Evolutionary conservation across 2,329 filamentous ascomycete species (phyloP), one percentile per base, ranked within the genome.

Genomic region (Aspergillus phoenicis): DNA sequence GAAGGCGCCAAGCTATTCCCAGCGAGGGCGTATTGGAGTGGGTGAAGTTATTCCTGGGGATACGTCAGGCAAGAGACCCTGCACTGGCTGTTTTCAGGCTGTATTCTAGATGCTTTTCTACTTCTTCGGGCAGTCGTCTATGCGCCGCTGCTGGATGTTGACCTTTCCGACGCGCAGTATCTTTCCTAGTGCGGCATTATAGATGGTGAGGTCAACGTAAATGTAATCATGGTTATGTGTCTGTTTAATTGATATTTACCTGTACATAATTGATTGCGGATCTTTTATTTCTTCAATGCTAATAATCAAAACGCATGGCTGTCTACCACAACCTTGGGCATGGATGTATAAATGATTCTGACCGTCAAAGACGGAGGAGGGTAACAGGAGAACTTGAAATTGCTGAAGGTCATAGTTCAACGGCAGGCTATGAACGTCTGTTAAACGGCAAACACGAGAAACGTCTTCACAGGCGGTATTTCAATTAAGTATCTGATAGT

Each of bases 161-260:
- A 47, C 26, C 28, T 56, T 33, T 47, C 33, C 53, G 39, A 47
- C 39, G 30, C 30, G 43, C 41, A 38, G 38, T 47, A 36, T 39
- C 52, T 62, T 51, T 65, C 45, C 49, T 51, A 58, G 55, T 62
- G n/a, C 56, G 62, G 57, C 60, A 61, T 66, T 57, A 66, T 66
- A 66, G 63, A 66, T 56, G 64, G 38, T 51, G 52, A 45, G 57
- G 51, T 55, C 59, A 59, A 63, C 57, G 30, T 63, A 64, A 60
- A 66, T 64, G 59, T 66, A 66, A 66, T 65, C 61, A 63, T 63
- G 58, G 56, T 43, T 53, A 65, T 62, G 63, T 60, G 53, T 52
- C 33, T 49, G 52, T 24, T 49, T 59, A 28, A 52, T 54, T 45
- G 52, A 54, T 51, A 15, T 33, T 61, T 56, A 47, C 39, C 53